Evolutionary conservation across 768 basidiomycete genomes (phyloP), one percentile per base, ranked within the genome.

Genomic region (Termitomyces sp.): DNA sequence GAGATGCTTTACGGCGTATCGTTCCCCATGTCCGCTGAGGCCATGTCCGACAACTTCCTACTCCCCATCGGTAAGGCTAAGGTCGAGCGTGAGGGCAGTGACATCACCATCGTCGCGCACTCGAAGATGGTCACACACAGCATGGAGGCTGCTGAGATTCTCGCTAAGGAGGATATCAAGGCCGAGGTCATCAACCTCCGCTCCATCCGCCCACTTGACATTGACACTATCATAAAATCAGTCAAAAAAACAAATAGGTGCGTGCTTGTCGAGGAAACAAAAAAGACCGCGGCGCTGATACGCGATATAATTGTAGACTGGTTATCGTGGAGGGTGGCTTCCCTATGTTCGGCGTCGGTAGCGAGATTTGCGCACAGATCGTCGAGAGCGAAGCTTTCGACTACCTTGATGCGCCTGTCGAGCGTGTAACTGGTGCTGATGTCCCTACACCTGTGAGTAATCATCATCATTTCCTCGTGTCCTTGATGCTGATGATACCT

Each of bases 191-290:
- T 99, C 81, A 99, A 99, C 82, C 83, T 98, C 63, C 84, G 96
- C 64, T 88, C 86, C 61, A 98, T 98, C 71, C 90, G 97, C 60
- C 97, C 97, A 59, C 85, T 99, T 32, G 97, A 99, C 72, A 96
- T 98, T 67, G 91, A 95, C 62, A 98, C 96, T 53, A 98, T 99
- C 76, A 95, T 92, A 72, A 82, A 85, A 68, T 95, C 93, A 8
- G 93, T 99, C 67, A 98, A 98, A 83, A 99, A 99, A 83, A 99
- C 97, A 34, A 96, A 96, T 78, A 83, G 95, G 91, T 89, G 64
- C 60, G 84, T 4, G 53, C 32, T 4, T 6, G 9, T 43, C 16
- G 1, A 2, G 22, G 24, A 24, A 44, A 58, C 53, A n/a, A 26
- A 12, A 36, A 46, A 14, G n/a, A 37, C 32, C 30, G 5, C 4